Base-by-base conservation (phyloP, 139 green algal species). In the Volvox reticuliferus region DNA sequence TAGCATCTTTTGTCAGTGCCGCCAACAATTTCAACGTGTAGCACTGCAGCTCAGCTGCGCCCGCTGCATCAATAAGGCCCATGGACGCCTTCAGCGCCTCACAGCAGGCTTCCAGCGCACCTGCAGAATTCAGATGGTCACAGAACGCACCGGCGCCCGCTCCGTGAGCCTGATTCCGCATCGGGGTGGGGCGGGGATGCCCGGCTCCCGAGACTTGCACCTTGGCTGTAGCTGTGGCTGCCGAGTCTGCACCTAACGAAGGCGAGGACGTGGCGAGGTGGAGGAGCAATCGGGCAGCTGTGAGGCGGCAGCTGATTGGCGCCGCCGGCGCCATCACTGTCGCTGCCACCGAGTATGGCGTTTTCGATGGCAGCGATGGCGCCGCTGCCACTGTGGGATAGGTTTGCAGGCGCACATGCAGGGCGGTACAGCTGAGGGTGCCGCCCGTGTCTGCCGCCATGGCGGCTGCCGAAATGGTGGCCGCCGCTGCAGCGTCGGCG, bases 231-330 rank as follows among this genome's bases (percentile, higher is more conserved):
- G 24, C 12, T 24, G 65, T 28, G 12, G 65, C 6, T 73, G 65
- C 65, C 2, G 65, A 73, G 65, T 28, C 65, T 26, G 65, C 24
- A 16, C 9, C 65, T 73, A 28, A 12, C 21, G 24, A 28, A 12
- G 65, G 28, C 14, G 71, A 20, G 71, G 24, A 18, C 71, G 85
- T 89, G 28, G 85, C 86, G 3, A 90, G 50, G 26, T 62, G 50
- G 13, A 90, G 86, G 71, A 90, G 73, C 85, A 89, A 71, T 30
- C 28, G 85, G 12, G 85, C 85, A 6, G 85, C 69, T 1, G 69
- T 68, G 63, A 82, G 69, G 14, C 85, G 85, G 50, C n/a, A 33
- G 85, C 69, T 65, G 33, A 44, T 17, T 9, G 82, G 33, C 0
- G 65, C 33, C 20, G 81, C 24, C 12, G 81, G 55, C 35, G 26